Evolutionary conservation across 2,329 filamentous ascomycete genomes (phyloP), one percentile per base, ranked within the genome.

Genomic region (Diaporthe sp.): DNA sequence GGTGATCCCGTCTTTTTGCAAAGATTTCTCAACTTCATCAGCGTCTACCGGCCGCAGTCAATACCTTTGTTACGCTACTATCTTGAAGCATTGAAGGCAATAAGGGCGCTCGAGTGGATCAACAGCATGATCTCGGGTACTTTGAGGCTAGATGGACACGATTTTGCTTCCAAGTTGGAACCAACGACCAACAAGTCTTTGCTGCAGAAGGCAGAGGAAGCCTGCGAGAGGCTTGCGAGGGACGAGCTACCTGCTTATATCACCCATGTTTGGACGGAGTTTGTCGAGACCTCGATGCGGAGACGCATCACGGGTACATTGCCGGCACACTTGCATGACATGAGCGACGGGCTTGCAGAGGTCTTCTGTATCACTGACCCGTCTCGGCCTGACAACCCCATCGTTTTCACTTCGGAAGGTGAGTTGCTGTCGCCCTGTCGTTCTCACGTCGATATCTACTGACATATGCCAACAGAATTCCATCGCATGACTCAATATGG

Each of bases 341-440:
- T 93, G n/a, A 94, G 92, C 0, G 93, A 95, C 81, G 93, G 93
- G 0, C 82, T 95, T 75, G 94, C 93, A 0, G 93, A 95, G 81
- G 93, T 94, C 0, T 95, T 95, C 79, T 95, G 93, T 80, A 82
- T 95, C 73, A 94, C 93, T 0, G 94, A 96, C 81, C 93, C 94
- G 12, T 93, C 92, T 1, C 86, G 93, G 75, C 86, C 89, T 2
- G 94, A 95, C 77, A 95, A 95, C 80, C 94, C 93, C 0, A 94
- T 95, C 76, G 90, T 95, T 2, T 94, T 95, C 82, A 92, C 93
- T 9, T 95, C 93, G 4, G 92, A 94, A 87, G 92, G 92, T 93
- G 81, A 77, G 82, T 58, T 17, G 19, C 28, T 12, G 34, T 31
- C 37, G 19, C 8, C 7, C 15, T 22, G n/a, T 57, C 31, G 19